Evolutionary conservation across 805 yeast species (phyloP), one percentile per base, ranked within the genome.

Genomic region (Saccharomyces cerevisiae): DNA sequence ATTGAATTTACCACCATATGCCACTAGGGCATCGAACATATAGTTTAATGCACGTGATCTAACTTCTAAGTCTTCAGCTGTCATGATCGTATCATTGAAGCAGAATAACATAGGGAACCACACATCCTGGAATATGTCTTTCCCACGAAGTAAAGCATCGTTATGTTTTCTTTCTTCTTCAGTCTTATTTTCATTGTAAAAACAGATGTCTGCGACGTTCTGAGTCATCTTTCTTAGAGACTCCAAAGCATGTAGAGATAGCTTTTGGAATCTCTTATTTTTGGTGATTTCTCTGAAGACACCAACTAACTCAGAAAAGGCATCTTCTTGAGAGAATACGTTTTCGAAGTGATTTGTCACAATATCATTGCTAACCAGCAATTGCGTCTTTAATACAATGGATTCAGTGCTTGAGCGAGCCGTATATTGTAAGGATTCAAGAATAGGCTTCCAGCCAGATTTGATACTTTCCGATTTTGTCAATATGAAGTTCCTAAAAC

Each of bases 381-480:
- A 79, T 67, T 79, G 86, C 0, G 91, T 83, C 55, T 82, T 82
- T 46, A 72, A 65, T 0, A 89, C 91, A 56, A 87, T 73, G 6
- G 76, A 61, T 59, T 83, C 90, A 53, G 76, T 75, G 29, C 73
- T 71, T 22, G 71, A 66, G 49, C 73, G 74, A 2, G 96, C 92
- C 4, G 95, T 89, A 51, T 78, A 83, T 4, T 84, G 80, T 58
- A 92, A 79, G 1, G 89, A 86, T 27, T 83, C 86, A 63, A 94
- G 82, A 52, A 95, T 84, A 0, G 98, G 84, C 56, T 81, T 81
- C 99, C 99, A 94, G 48, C 99, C 99, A 21, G 97, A 90, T 66
- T 82, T 85, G 59, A 94, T 87, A 55, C 81, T 79, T 14, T 72
- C 74, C 3, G 91, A 82, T 63, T 89, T 87, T 27, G 89, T 83